Conservation (phyloP, 2,329 filamentous ascomycete genomes). For the Colletotrichum magnum region DNA sequence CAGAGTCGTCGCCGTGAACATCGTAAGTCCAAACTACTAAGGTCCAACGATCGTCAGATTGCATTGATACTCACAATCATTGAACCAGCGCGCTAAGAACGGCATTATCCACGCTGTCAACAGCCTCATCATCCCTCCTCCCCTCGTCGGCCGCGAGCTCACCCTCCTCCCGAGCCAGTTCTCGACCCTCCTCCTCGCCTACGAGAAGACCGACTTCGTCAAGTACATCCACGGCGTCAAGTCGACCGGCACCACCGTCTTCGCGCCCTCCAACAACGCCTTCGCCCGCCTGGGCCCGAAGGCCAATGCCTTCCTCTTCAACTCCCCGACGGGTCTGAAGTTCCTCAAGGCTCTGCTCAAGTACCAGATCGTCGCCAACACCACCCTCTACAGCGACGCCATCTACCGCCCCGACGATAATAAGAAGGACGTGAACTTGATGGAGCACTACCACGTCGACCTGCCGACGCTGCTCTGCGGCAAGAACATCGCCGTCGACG, state of each 20-base stretch:
- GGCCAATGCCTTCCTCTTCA: slow-evolving; percentile 89
- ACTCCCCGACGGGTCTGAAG: slow-evolving; percentile 75
- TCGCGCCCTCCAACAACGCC: slow-evolving; percentile 86
- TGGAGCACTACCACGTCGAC: slow-evolving; percentile 75
- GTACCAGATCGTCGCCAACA: slow-evolving; percentile 82
- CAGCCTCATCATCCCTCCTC: slow-evolving; percentile 82
- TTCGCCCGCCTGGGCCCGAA: slow-evolving; percentile 80
- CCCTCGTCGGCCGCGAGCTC: slow-evolving; percentile 65
- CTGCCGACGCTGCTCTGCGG: slow-evolving; percentile 80
- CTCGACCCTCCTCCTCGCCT: slow-evolving; percentile 82
- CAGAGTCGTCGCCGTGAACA: slow-evolving; percentile 77
- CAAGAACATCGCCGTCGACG: slow-evolving; percentile 78
- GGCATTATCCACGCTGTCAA: slow-evolving; percentile 86
- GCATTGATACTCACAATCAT: neutral
- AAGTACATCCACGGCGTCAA: slow-evolving; percentile 69
- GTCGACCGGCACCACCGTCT: slow-evolving; percentile 79
- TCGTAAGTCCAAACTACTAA: slow-evolving; percentile 63
- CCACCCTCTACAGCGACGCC: slow-evolving; percentile 87
- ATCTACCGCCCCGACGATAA: slow-evolving; percentile 69
- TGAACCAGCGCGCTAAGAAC: slow-evolving; percentile 74
- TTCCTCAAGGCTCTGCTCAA: slow-evolving; percentile 84
- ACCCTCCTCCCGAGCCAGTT: slow-evolving; percentile 81
- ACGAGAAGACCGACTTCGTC: slow-evolving; percentile 80
- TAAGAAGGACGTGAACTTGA: slow-evolving; percentile 48
- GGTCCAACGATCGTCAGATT: neutral